phyloP scores from a whole-genome alignment of 2,329 filamentous ascomycete genomes.

The Sarocladium kiliense region DNA sequence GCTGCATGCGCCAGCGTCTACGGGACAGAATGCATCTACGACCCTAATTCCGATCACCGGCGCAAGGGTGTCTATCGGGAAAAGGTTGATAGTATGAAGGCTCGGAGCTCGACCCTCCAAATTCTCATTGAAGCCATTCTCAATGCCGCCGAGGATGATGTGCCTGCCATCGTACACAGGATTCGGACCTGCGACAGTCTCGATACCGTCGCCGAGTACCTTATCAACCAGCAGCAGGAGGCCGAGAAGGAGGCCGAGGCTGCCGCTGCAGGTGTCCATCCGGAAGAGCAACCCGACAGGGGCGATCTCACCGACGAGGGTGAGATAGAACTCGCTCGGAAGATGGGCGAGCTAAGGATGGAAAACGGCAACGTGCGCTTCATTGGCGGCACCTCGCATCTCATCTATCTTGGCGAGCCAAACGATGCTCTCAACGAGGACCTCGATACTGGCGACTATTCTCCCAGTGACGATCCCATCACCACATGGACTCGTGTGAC shows the following conservation, averaged over 20 bases:
- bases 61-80: slow-evolving; percentile 96
- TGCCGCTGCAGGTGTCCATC: slow-evolving; percentile 22
- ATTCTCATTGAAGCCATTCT: slow-evolving; percentile 90
- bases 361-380: slow-evolving; percentile 86
- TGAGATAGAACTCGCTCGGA: slow-evolving; percentile 81
- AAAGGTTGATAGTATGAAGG: slow-evolving; percentile 83
- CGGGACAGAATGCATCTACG: slow-evolving; percentile 84
- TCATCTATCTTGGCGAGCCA: slow-evolving; percentile 69
- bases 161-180: slow-evolving; percentile 71
- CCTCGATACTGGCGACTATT: slow-evolving; percentile 39
- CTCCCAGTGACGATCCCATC: slow-evolving; percentile 61
- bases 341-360: slow-evolving; percentile 85
- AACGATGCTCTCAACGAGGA: slow-evolving; percentile 31
- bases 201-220: slow-evolving; percentile 49
- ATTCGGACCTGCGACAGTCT: slow-evolving; percentile 80
- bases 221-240: slow-evolving; percentile 32
- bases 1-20: slow-evolving; percentile 97
- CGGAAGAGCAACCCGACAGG: not conserved
- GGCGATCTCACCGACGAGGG: slow-evolving; percentile 39
- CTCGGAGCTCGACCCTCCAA: slow-evolving; percentile 79
- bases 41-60: slow-evolving; percentile 92
- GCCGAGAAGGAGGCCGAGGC: slow-evolving; percentile 38
- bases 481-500: slow-evolving; percentile 87
- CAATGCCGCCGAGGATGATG: slow-evolving; percentile 84
- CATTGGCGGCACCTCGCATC: slow-evolving; percentile 88